phyloP scores from a whole-genome alignment of 192 early-diverging fungal genomes.

The Globomyces pollinis-pini region DNA sequence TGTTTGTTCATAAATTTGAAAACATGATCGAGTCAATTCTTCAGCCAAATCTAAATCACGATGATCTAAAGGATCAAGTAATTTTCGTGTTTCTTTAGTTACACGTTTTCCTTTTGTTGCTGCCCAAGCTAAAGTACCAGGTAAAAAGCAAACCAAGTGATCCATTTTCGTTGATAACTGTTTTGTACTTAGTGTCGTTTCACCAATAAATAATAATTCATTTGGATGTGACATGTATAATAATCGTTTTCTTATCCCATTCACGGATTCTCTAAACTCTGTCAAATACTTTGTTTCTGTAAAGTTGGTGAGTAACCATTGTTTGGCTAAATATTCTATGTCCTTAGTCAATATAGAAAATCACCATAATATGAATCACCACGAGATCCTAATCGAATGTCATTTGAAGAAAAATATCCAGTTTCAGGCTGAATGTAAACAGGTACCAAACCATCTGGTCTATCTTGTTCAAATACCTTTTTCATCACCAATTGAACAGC shows the following conservation, averaged over 20 bases:
- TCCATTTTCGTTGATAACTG: slow-evolving; percentile 65
- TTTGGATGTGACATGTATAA: slow-evolving; percentile 48
- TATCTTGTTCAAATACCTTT: slow-evolving; percentile 41
- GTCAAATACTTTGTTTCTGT: slow-evolving; percentile 34
- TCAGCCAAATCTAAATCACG: slow-evolving; percentile 68
- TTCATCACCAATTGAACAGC: slow-evolving; percentile 55
- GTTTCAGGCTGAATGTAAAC: slow-evolving; percentile 56
- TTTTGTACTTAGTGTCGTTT: slow-evolving; percentile 16
- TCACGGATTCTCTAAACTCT: slow-evolving; percentile 57
- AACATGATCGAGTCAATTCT: slow-evolving; percentile 69
- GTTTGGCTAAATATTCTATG: slow-evolving; percentile 90
- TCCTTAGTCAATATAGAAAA: neutral
- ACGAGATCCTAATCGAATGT: slow-evolving; percentile 66
- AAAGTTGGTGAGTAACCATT: slow-evolving; percentile 66
- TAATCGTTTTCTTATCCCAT: slow-evolving; percentile 61
- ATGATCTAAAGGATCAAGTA: slow-evolving; percentile 20
- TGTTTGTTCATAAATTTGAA: slow-evolving; percentile 72
- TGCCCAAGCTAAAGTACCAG: slow-evolving; percentile 71
- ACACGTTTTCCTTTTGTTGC: slow-evolving; percentile 55
- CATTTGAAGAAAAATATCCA: slow-evolving; percentile 47
- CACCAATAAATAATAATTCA: slow-evolving; percentile 59
- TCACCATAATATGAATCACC: slow-evolving; percentile 90
- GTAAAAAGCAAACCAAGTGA: slow-evolving; percentile 90
- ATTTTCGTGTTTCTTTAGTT: slow-evolving; percentile 20
- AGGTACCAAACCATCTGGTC: slow-evolving; percentile 66